These are phyloP conservation scores for Nannizzia gypsea DNA, from an alignment of 2,329 filamentous ascomycete genomes.

Conservation along the genomic window DNA sequence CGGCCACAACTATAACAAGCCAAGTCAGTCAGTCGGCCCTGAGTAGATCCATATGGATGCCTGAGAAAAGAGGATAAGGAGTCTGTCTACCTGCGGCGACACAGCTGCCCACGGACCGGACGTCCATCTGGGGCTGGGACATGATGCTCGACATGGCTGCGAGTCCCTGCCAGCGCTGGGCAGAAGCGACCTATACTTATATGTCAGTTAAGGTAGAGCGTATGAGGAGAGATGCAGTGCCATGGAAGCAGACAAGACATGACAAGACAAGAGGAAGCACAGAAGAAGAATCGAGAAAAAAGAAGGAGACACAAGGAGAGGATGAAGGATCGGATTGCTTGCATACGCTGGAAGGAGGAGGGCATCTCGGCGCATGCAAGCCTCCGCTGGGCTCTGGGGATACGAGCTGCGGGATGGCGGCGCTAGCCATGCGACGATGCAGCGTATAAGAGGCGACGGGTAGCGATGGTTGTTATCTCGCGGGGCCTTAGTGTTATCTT, in stretches of 20 bases:
- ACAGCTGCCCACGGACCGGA: conserved; percentile 12
- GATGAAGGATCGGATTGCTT: no score
- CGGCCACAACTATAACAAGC: conserved; percentile 12
- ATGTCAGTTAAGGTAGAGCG: neutral
- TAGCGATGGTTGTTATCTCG: no score
- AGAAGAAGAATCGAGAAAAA: neutral
- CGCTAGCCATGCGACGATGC: no score
- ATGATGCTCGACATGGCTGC: conserved; percentile 5
- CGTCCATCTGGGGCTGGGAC: conserved; percentile 7
- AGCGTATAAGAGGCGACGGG: no score
- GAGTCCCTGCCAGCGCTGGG: neutral
- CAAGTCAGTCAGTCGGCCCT: neutral
- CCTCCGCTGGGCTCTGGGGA: no score
- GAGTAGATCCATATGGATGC: neutral
- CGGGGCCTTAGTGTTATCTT: no score
- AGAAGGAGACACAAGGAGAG: no score
- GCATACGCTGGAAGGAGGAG: no score
- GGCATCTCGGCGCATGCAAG: no score
- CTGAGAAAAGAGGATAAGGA: neutral
- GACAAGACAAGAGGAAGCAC: neutral
- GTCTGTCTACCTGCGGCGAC: conserved; percentile 13
- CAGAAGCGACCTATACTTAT: neutral
- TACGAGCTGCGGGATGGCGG: no score
- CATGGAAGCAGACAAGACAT: neutral
- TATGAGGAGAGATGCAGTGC: neutral